Evolutionary conservation across 2,329 filamentous ascomycete genomes (phyloP).

Genomic region (Leptosphaerulina australis): DNA sequence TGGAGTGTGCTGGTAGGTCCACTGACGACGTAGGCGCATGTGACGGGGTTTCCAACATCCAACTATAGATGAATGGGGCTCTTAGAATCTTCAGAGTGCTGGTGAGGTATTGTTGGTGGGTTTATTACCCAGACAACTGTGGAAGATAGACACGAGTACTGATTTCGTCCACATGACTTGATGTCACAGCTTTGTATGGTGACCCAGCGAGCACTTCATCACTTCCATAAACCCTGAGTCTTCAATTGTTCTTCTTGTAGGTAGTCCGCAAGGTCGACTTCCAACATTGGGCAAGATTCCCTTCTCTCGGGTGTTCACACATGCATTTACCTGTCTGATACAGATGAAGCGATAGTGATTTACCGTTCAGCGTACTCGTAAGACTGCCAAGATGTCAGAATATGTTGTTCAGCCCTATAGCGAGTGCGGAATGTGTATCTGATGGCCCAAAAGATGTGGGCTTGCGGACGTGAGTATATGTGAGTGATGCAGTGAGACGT

Average conservation of each 20-base stretch:
- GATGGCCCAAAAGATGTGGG: background rate
- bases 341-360: conserved; percentile 5
- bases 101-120: background rate
- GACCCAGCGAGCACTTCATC: background rate
- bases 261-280: background rate
- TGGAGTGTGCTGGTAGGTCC: background rate
- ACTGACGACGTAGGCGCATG: background rate
- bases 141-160: background rate
- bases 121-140: too few species aligned
- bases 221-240: background rate
- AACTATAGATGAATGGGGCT: background rate
- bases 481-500: background rate
- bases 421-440: background rate
- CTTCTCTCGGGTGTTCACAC: background rate
- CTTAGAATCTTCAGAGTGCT: background rate
- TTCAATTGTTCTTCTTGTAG: too few species aligned
- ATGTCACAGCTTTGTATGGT: background rate
- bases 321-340: background rate
- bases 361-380: conserved; percentile 11
- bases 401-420: conserved; percentile 1
- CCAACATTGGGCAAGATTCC: too few species aligned
- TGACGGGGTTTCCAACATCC: background rate
- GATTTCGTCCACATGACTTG: background rate
- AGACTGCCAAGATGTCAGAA: conserved; percentile 10
- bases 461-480: background rate